phyloP scores from a whole-genome alignment of 306 rosid genomes.

The Corylus heterophylla region DNA sequence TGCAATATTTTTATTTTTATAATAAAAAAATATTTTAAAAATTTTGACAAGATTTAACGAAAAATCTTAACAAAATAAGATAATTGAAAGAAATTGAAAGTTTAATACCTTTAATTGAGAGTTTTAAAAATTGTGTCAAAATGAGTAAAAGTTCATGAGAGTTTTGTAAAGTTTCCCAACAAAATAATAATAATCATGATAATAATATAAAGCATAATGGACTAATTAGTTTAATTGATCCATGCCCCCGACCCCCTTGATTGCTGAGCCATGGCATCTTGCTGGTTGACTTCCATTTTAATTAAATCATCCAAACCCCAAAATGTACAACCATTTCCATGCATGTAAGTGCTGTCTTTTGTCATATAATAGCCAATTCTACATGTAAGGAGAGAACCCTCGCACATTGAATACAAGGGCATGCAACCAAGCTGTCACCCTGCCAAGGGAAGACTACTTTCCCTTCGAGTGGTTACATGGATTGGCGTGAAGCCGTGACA shows the following conservation, averaged over 20 bases:
- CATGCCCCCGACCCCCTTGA: not conserved
- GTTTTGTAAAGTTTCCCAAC: too few species aligned
- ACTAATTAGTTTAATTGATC: not conserved
- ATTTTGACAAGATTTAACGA: too few species aligned
- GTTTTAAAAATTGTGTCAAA: too few species aligned
- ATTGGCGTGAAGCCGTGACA: constrained; percentile 38
- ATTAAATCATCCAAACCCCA: not conserved
- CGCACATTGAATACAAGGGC: constrained; percentile 22
- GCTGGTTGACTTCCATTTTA: constrained; percentile 8
- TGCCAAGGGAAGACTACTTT: constrained; percentile 11
- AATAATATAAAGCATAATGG: not conserved
- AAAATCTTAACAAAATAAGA: too few species aligned
- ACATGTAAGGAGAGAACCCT: constrained; percentile 19
- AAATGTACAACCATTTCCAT: not conserved
- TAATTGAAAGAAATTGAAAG: too few species aligned
- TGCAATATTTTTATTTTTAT: too few species aligned
- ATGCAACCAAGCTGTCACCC: constrained; percentile 33
- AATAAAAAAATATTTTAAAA: too few species aligned
- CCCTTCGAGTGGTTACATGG: constrained; percentile 31
- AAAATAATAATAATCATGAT: too few species aligned
- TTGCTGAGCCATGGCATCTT: not conserved
- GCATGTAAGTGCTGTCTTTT: constrained; percentile 7
- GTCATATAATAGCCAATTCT: constrained; percentile 36
- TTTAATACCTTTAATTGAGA: too few species aligned
- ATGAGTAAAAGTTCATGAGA: too few species aligned